These are phyloP conservation scores for Eutrema salsugineum DNA, from an alignment of 441 rosid species.

Conservation along the genomic window DNA sequence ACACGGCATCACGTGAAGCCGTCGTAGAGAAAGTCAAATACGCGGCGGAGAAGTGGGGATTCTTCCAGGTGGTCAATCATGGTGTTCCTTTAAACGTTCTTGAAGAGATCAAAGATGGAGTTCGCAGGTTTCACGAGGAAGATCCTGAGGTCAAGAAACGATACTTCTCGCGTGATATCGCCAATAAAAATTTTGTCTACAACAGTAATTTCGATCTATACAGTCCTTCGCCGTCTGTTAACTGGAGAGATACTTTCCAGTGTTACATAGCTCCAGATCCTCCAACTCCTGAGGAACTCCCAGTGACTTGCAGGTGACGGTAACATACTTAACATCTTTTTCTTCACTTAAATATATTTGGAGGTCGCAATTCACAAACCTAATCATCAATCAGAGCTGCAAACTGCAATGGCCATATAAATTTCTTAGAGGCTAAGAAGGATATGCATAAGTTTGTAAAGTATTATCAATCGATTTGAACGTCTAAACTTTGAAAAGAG, in stretches of 20 bases:
- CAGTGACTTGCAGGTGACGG: slow-evolving; percentile 11
- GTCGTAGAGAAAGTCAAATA: neutral
- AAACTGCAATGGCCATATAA: neutral
- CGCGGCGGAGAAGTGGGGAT: slow-evolving; percentile 28
- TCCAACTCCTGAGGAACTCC: slow-evolving; percentile 31
- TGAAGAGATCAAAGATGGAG: slow-evolving; percentile 29
- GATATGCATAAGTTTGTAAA: neutral
- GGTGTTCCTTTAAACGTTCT: slow-evolving; percentile 35
- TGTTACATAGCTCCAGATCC: slow-evolving; percentile 33
- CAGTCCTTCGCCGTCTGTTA: neutral
- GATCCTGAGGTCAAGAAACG: slow-evolving; percentile 31
- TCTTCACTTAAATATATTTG: neutral
- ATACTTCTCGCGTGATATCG: slow-evolving; percentile 31
- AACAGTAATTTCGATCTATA: slow-evolving; percentile 34
- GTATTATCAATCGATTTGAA: neutral
- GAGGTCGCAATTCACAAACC: neutral
- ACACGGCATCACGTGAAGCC: neutral
- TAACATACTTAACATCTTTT: neutral
- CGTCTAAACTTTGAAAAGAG: neutral
- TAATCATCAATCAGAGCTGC: neutral
- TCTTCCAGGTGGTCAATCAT: slow-evolving; percentile 44
- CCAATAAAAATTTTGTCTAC: slow-evolving; percentile 21
- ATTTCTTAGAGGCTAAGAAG: neutral
- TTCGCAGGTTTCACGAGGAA: slow-evolving; percentile 38
- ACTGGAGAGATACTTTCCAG: slow-evolving; percentile 39